Base-by-base conservation (phyloP, 768 basidiomycete species). In the Punctularia strigosozonata region DNA sequence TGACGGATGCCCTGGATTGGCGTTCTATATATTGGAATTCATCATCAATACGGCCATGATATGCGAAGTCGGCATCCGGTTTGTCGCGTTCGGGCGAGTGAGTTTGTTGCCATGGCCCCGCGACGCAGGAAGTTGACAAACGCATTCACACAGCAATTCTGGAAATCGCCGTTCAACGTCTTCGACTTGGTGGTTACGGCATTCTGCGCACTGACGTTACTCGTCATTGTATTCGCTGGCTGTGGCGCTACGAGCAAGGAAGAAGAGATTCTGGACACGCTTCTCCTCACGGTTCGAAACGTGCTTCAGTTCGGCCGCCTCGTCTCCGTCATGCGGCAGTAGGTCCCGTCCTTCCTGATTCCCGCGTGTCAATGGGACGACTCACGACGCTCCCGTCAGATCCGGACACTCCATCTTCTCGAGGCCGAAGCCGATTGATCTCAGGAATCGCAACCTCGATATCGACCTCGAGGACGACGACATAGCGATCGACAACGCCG, bases 241-340 rank as follows among this genome's bases (percentile, higher is more conserved):
- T 90, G 89, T 55, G 81, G 80, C 18, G 52, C 74, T 22, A 75
- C 77, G 25, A 88, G 84, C 56, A 88, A 87, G 61, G 85, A 89
- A 51, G 94, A 99, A 61, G 92, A 95, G 51, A 64, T 98, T 1
- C 70, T 98, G 35, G 95, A 98, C 54, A 95, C 89, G 2, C 63
- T 97, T 38, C 66, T 98, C 19, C 77, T 98, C 20, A 79, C 98
- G 47, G 88, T 85, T 15, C 75, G 94, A 30, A 98, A 97, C 54
- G 75, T 90, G 40, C 73, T 99, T 40, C 89, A 92, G 49, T 97
- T 97, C 53, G 80, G 84, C 21, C 76, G 92, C 19, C 68, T 99
- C 14, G 94, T 91, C 14, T 73, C 87, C 17, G 89, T 98, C 36
- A 83, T 97, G 75, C 72, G 92, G 60, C 87, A 91, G 90, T 94